These are phyloP conservation scores for Cinchona pubescens DNA, from an alignment of 257 asterid species.

Conservation along the genomic window DNA sequence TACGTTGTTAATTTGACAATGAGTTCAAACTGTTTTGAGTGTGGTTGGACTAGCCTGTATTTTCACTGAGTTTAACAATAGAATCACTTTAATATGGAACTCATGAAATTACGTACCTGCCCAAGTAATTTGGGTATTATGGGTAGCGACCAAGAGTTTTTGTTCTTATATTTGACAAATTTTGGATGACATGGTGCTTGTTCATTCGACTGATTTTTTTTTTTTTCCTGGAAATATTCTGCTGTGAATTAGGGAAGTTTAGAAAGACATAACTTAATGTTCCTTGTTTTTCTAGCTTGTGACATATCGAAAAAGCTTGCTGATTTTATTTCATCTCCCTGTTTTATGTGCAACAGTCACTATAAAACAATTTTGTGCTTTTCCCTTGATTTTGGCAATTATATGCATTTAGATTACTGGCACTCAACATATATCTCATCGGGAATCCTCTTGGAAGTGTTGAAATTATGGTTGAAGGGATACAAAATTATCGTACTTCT, in stretches of 20 bases:
- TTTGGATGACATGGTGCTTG: neutral
- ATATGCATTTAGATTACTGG: conserved; percentile 58
- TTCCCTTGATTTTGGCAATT: neutral
- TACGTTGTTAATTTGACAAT: neutral
- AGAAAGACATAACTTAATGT: too few relatives aligned
- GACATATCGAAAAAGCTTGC: too few relatives aligned
- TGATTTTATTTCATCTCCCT: neutral
- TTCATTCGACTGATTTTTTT: neutral
- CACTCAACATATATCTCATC: conserved; percentile 78
- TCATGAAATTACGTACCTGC: neutral
- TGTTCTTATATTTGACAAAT: neutral
- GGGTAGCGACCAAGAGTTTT: neutral
- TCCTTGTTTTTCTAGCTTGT: neutral
- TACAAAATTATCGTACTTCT: conserved; percentile 69
- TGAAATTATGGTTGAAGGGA: conserved; percentile 82
- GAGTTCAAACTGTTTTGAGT: neutral
- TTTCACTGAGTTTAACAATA: neutral
- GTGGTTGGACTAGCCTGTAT: neutral
- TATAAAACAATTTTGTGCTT: neutral
- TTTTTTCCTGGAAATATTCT: neutral
- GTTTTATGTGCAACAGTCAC: neutral
- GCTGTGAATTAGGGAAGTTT: neutral
- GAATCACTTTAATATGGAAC: neutral
- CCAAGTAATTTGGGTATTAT: neutral
- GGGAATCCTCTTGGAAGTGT: conserved; percentile 62